Conservation (phyloP, 2,329 filamentous ascomycete species). For the Rutstroemia sp. region DNA sequence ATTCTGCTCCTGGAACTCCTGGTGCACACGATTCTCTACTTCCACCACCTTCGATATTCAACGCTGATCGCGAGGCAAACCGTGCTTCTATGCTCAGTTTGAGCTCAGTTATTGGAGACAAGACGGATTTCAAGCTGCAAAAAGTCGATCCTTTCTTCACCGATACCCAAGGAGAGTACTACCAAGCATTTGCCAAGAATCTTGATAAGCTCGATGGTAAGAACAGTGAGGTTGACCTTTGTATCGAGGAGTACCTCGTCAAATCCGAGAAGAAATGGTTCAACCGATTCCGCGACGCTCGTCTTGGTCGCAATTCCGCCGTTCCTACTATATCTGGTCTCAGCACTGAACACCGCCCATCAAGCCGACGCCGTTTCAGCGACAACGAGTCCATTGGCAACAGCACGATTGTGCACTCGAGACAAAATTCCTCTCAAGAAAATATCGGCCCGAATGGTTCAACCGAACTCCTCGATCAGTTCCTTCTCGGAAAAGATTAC, state of each 20-base stretch:
- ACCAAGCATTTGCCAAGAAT: slow-evolving; percentile 48
- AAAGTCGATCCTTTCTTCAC: slow-evolving; percentile 63
- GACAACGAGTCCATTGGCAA: slow-evolving; percentile 2
- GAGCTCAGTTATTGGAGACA: slow-evolving; percentile 45
- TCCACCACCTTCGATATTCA: slow-evolving; percentile 9
- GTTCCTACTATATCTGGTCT: slow-evolving; percentile 1
- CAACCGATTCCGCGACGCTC: slow-evolving; percentile 41
- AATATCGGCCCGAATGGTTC: slow-evolving; percentile 1
- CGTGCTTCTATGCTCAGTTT: slow-evolving; percentile 39
- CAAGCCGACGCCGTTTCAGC: slow-evolving; percentile 4
- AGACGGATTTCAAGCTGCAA: slow-evolving; percentile 55
- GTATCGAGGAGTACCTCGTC: slow-evolving; percentile 57
- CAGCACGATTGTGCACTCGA: slow-evolving; percentile 5
- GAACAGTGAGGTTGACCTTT: slow-evolving; percentile 51
- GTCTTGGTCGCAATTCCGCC: neutral
- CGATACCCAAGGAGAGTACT: slow-evolving; percentile 55
- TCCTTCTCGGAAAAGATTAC: slow-evolving; percentile 44
- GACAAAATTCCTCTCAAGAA: slow-evolving; percentile 8
- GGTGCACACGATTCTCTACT: slow-evolving; percentile 10
- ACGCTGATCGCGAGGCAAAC: neutral
- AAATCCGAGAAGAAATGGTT: slow-evolving; percentile 63
- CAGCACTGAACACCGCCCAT: slow-evolving; percentile 34
- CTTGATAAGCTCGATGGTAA: slow-evolving; percentile 45
- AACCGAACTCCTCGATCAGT: slow-evolving; percentile 31
- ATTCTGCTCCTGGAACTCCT: slow-evolving; percentile 4